Conservation (phyloP, 768 basidiomycete genomes). For the Boletus insuetus region DNA sequence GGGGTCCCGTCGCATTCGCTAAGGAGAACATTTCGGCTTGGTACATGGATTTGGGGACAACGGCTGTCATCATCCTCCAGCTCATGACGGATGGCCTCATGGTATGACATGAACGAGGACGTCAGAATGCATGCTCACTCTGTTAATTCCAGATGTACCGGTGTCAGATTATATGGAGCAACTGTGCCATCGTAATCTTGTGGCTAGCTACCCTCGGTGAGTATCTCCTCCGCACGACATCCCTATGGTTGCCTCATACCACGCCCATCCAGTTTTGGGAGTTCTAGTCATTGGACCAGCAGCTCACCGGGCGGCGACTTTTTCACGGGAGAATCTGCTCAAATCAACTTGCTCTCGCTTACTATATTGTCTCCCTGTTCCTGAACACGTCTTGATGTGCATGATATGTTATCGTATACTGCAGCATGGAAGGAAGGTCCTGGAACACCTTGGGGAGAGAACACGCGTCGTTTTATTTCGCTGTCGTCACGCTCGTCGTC, state of each 20-base stretch:
- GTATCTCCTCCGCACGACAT: not conserved
- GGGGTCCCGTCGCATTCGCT: slow-evolving; percentile 35
- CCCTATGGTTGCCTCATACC: not conserved
- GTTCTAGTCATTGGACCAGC: slow-evolving; percentile 1
- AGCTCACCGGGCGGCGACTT: slow-evolving; percentile 14
- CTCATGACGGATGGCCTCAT: slow-evolving; percentile 34
- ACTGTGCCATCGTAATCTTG: slow-evolving; percentile 7
- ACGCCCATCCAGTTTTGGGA: slow-evolving; percentile 8
- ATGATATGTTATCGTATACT: slow-evolving; percentile 23
- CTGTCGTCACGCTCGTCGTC: slow-evolving; percentile 10
- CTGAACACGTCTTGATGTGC: slow-evolving; percentile 18
- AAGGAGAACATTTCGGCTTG: slow-evolving; percentile 21
- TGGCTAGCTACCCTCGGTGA: slow-evolving; percentile 24
- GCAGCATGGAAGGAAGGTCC: slow-evolving; percentile 2
- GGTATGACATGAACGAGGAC: slow-evolving; percentile 1
- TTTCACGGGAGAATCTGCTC: too few species aligned
- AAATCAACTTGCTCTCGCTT: too few species aligned
- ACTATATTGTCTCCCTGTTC: slow-evolving; percentile 23
- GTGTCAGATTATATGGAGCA: slow-evolving; percentile 35
- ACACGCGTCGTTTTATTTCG: slow-evolving; percentile 16
- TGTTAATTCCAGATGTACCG: slow-evolving; percentile 36
- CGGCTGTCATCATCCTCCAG: slow-evolving; percentile 27
- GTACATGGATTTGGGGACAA: slow-evolving; percentile 29
- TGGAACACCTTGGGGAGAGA: slow-evolving; percentile 20
- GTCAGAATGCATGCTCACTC: not conserved